A percentile compares a stretch with the other conserved stretches of the same genome.
These are phyloP conservation scores for Platanthera zijinensis DNA, from an alignment of 106 monocot species.

Conservation along the genomic window DNA sequence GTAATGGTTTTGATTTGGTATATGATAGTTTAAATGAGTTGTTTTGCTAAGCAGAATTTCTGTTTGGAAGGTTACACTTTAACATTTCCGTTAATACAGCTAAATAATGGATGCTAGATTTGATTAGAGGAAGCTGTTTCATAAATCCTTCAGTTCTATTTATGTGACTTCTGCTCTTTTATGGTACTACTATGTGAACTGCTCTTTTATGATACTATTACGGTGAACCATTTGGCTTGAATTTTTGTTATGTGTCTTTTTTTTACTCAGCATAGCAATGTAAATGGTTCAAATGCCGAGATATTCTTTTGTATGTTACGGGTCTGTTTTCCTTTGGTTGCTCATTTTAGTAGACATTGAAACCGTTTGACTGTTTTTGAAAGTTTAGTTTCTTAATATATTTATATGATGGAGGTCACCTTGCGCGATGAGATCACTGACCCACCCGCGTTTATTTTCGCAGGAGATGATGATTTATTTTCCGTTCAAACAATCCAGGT, in stretches of 20 bases:
- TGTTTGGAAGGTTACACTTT: neutral
- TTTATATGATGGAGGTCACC: neutral
- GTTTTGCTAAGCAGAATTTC: neutral
- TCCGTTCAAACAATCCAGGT: no score
- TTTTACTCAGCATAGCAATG: neutral
- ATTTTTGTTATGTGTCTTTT: neutral
- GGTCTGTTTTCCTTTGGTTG: neutral
- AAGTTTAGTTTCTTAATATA: neutral
- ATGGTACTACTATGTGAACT: neutral
- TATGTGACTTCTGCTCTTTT: neutral
- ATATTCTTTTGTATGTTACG: neutral
- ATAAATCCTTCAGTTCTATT: neutral
- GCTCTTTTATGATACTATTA: neutral
- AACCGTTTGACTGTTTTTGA: neutral
- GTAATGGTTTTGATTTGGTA: slow-evolving; percentile 14
- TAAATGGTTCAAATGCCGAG: neutral
- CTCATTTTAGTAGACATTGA: neutral
- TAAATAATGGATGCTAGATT: neutral
- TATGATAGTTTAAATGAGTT: neutral
- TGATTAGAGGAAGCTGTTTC: neutral
- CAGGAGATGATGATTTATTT: no score
- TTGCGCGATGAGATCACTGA: no score
- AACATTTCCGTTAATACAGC: neutral
- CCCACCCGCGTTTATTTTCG: no score
- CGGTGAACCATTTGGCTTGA: neutral